These are phyloP conservation scores for Gliomastix tumulicola DNA, from an alignment of 2,329 filamentous ascomycete species.

Conservation along the genomic window DNA sequence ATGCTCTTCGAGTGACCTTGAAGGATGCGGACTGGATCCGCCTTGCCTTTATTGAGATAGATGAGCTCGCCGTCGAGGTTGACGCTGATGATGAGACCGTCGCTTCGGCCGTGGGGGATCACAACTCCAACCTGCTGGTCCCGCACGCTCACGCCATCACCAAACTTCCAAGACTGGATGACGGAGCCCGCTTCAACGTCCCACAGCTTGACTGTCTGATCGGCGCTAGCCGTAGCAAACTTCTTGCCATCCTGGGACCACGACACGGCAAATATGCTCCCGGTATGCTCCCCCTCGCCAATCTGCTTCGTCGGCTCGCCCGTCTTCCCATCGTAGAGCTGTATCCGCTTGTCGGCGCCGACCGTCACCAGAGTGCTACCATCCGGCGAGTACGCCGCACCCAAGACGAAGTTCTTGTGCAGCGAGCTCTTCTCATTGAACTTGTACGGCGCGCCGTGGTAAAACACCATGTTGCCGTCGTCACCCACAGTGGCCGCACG, in stretches of 20 bases:
- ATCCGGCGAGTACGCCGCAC: slow-evolving; percentile 83
- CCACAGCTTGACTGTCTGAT: slow-evolving; percentile 94
- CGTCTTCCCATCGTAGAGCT: slow-evolving; percentile 94
- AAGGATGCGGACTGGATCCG: slow-evolving; percentile 63
- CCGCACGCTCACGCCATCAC: slow-evolving; percentile 66
- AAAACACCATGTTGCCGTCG: slow-evolving; percentile 83
- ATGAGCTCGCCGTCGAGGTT: slow-evolving; percentile 85
- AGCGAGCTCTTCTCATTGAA: slow-evolving; percentile 78
- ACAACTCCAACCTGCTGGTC: slow-evolving; percentile 95
- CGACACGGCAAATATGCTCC: slow-evolving; percentile 85
- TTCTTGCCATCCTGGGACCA: slow-evolving; percentile 84
- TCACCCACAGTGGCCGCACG: slow-evolving; percentile 87
- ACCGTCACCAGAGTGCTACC: slow-evolving; percentile 77
- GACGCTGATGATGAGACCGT: slow-evolving; percentile 84
- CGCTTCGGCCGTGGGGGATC: slow-evolving; percentile 74
- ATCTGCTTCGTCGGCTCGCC: slow-evolving; percentile 75
- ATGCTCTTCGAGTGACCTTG: slow-evolving; percentile 90
- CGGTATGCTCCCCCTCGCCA: slow-evolving; percentile 78
- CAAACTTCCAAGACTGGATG: slow-evolving; percentile 78
- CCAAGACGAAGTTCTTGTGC: slow-evolving; percentile 86
- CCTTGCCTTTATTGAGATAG: slow-evolving; percentile 70
- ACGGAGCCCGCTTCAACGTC: slow-evolving; percentile 74
- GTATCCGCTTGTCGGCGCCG: slow-evolving; percentile 86
- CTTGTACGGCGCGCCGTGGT: slow-evolving; percentile 92
- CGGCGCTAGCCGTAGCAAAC: slow-evolving; percentile 86